phyloP scores from a whole-genome alignment of 371 early-diverging fungal genomes.

The Circinella minor region DNA sequence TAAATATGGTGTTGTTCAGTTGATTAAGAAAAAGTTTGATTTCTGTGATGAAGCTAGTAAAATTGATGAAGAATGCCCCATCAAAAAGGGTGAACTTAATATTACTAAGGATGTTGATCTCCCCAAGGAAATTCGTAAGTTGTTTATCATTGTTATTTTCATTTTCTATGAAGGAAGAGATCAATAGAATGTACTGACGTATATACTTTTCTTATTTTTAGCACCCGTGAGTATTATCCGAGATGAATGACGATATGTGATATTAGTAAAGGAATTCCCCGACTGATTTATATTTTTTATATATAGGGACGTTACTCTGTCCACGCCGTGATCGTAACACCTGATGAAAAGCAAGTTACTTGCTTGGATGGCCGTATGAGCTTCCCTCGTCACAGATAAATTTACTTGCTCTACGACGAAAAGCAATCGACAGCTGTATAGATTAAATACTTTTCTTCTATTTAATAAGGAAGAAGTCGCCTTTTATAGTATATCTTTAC shows the following conservation, averaged over 20 bases:
- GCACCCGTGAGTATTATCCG: constrained; percentile 18
- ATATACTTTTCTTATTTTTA: constrained; percentile 5
- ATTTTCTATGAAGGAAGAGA: background rate
- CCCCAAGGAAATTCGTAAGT: constrained; percentile 62
- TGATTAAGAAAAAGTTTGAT: constrained; percentile 49
- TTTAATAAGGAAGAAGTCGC: background rate
- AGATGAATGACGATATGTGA: background rate
- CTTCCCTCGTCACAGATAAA: constrained; percentile 13
- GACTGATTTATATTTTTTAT: background rate
- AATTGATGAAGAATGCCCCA: constrained; percentile 61
- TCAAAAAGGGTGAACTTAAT: constrained; percentile 48
- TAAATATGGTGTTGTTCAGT: constrained; percentile 50
- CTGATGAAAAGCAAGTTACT: constrained; percentile 17
- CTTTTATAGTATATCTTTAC: too few species aligned
- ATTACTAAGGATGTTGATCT: constrained; percentile 53
- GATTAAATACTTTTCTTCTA: background rate
- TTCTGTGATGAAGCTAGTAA: constrained; percentile 56
- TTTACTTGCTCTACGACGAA: background rate
- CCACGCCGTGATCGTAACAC: constrained; percentile 17
- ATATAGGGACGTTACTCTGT: constrained; percentile 17
- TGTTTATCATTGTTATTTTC: background rate
- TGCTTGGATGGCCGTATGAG: constrained; percentile 12
- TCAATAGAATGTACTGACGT: background rate
- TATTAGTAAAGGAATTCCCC: background rate
- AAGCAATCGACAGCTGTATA: background rate